These are phyloP conservation scores for Cutaneotrichosporon sp. DNA, from an alignment of 1,284 basidiomycete species.

Conservation along the genomic window DNA sequence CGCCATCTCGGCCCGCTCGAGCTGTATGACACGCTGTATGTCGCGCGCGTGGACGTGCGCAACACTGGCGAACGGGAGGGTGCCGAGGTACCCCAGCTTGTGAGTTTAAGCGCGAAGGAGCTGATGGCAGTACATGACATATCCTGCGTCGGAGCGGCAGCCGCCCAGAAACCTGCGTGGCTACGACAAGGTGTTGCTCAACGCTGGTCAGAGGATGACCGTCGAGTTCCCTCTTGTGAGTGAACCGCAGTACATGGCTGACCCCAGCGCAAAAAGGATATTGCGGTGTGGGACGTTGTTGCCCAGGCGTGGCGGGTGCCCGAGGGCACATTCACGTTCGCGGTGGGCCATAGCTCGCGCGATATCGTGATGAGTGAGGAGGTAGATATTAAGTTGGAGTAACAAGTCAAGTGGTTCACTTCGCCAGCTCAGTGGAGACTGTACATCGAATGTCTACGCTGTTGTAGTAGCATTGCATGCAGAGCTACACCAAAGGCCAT, in stretches of 20 bases:
- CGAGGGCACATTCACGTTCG: slow-evolving; percentile 38
- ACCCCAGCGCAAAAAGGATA: slow-evolving; percentile 48
- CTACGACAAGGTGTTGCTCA: slow-evolving; percentile 42
- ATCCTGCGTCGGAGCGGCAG: slow-evolving; percentile 43
- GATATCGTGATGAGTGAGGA: slow-evolving; percentile 24
- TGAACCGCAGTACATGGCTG: neutral
- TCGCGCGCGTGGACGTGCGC: slow-evolving; percentile 42
- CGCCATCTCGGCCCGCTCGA: slow-evolving; percentile 33
- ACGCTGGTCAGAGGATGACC: slow-evolving; percentile 32
- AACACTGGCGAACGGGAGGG: slow-evolving; percentile 49
- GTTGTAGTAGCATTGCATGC: no score
- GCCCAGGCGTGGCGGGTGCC: slow-evolving; percentile 47
- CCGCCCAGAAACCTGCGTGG: slow-evolving; percentile 45
- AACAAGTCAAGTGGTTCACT: no score
- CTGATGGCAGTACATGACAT: slow-evolving; percentile 44
- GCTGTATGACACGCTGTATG: slow-evolving; percentile 45
- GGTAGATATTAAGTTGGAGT: neutral
- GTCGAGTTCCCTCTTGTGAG: slow-evolving; percentile 45
- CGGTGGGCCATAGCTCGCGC: slow-evolving; percentile 41
- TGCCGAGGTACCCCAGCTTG: slow-evolving; percentile 51
- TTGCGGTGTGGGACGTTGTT: slow-evolving; percentile 48
- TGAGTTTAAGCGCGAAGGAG: slow-evolving; percentile 15
- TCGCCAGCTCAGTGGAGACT: no score
- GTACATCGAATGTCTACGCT: no score
- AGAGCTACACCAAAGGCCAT: no score